Evolutionary conservation across 2,329 filamentous ascomycete species (phyloP).

Genomic region (Colletotrichum plurivorum): DNA sequence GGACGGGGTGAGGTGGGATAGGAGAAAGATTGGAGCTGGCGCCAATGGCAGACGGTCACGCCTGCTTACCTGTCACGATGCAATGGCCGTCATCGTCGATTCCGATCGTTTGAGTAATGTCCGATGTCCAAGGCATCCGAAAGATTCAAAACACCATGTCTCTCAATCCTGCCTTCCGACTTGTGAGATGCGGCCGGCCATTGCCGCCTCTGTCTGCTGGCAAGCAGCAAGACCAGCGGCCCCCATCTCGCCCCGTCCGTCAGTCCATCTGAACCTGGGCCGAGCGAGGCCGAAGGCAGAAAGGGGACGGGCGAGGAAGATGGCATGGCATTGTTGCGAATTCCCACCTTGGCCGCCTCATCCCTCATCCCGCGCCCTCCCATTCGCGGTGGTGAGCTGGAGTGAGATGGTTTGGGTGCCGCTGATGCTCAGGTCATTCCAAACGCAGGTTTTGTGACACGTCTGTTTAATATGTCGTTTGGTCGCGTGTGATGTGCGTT

Average conservation of each 20-base stretch:
- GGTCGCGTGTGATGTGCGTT: conserved; percentile 16
- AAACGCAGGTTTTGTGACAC: conserved; percentile 7
- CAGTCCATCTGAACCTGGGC: conserved; percentile 8
- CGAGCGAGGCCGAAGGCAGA: neutral
- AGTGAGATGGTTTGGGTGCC: conserved; percentile 27
- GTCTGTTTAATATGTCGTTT: conserved; percentile 15
- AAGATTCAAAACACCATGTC: conserved; percentile 37
- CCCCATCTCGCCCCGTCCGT: conserved; percentile 4
- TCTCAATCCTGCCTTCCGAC: conserved; percentile 10
- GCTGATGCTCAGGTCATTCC: conserved; percentile 38
- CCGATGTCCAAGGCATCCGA: conserved; percentile 24
- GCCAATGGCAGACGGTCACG: neutral
- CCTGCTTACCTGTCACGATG: conserved; percentile 22
- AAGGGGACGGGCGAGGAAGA: neutral
- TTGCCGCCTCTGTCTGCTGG: neutral
- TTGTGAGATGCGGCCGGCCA: neutral
- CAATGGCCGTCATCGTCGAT: conserved; percentile 35
- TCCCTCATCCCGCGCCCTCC: conserved; percentile 2
- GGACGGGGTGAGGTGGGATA: conserved; percentile 1
- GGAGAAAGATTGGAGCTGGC: conserved; percentile 6
- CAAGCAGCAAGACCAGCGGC: conserved; percentile 2
- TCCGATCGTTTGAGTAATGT: conserved; percentile 23
- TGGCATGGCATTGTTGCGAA: conserved; percentile 17
- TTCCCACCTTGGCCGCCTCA: conserved; percentile 10
- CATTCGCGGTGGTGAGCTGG: conserved; percentile 29